Evolutionary conservation across 306 rosid species (phyloP).

Genomic region (Malus asiatica): DNA sequence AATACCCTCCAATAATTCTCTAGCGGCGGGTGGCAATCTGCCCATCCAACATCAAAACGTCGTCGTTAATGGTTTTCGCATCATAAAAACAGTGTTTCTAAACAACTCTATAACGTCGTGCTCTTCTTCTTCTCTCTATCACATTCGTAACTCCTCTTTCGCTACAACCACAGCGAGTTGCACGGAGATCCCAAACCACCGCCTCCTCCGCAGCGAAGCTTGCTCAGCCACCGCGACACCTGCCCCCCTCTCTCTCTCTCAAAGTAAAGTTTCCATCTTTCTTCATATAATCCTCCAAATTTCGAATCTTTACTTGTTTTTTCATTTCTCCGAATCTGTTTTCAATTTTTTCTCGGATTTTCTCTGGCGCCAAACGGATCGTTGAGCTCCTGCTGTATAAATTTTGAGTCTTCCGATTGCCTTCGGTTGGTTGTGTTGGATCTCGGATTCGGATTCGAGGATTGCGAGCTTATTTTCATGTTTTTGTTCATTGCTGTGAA

Average conservation of each 20-base stretch:
- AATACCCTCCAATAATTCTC: background rate
- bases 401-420: background rate
- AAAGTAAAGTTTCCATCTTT: background rate
- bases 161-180: background rate
- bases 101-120: background rate
- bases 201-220: background rate
- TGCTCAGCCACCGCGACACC: background rate
- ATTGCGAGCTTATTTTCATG: background rate
- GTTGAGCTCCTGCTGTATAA: background rate
- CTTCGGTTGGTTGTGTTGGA: background rate
- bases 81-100: background rate
- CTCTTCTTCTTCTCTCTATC: background rate
- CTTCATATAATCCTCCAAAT: background rate
- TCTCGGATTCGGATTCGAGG: slow-evolving; percentile 12
- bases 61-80: background rate
- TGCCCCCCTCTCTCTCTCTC: background rate
- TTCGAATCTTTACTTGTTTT: background rate
- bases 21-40: background rate
- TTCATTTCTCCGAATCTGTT: background rate
- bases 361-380: background rate
- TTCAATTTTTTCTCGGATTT: background rate
- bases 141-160: background rate
- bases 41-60: background rate
- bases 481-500: background rate
- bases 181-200: slow-evolving; percentile 5